These are phyloP conservation scores for Eucalyptus marginata DNA, from an alignment of 345 rosid species.

Conservation along the genomic window DNA sequence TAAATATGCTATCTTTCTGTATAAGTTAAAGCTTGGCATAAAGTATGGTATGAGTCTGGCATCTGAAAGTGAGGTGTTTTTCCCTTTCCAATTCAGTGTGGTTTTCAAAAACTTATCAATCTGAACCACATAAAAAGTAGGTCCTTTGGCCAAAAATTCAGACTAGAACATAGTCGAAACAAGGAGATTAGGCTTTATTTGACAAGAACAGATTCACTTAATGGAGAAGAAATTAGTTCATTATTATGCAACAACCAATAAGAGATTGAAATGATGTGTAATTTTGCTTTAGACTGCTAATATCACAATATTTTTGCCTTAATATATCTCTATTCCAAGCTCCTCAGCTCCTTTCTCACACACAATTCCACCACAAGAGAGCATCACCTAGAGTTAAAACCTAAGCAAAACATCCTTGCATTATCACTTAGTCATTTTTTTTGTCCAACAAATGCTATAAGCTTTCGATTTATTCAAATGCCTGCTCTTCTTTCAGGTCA, in stretches of 20 bases:
- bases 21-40: background rate
- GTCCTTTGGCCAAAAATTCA: background rate
- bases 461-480: background rate
- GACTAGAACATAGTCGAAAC: background rate
- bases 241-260: background rate
- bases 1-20: background rate
- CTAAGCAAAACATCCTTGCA: background rate
- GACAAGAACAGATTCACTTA: background rate
- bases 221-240: background rate
- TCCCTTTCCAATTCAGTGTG: background rate
- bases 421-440: background rate
- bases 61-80: background rate
- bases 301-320: background rate
- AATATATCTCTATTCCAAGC: background rate
- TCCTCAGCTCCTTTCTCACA: background rate
- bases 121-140: background rate
- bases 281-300: background rate
- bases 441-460: background rate
- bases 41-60: background rate
- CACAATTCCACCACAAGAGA: background rate
- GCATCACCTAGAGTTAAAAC: background rate
- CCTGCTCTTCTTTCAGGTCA: background rate
- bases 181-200: background rate
- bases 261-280: background rate
- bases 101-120: background rate